These are phyloP conservation scores for Tripterygium wilfordii DNA, from an alignment of 177 flowering plant species.

Conservation along the genomic window DNA sequence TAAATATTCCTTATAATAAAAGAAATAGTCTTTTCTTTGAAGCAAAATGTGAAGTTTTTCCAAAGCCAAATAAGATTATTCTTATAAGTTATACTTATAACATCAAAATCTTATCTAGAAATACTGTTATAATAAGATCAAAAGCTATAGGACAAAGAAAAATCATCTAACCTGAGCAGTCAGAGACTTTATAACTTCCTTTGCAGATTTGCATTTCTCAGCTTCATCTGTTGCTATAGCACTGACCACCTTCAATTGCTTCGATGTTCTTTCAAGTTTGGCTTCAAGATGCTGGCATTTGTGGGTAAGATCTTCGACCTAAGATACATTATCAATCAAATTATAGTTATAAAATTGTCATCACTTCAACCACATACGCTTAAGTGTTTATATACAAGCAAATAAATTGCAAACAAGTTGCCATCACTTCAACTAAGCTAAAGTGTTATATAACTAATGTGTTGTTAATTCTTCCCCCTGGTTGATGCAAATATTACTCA, in stretches of 20 bases:
- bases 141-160: not conserved
- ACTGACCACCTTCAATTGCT: slow-evolving; percentile 40
- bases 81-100: too few species aligned
- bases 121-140: too few species aligned
- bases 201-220: slow-evolving; percentile 53
- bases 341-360: not conserved
- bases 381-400: not conserved
- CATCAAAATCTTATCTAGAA: too few species aligned
- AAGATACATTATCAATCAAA: slow-evolving; percentile 1
- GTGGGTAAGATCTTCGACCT: slow-evolving; percentile 51
- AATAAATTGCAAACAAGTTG: too few species aligned
- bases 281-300: slow-evolving; percentile 48
- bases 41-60: too few species aligned
- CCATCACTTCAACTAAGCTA: slow-evolving; percentile 1
- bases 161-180: slow-evolving; percentile 68
- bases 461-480: not conserved
- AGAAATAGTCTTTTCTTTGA: too few species aligned
- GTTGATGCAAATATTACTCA: not conserved
- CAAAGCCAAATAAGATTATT: too few species aligned
- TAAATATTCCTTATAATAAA: too few species aligned
- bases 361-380: not conserved
- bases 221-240: slow-evolving; percentile 48
- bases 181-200: slow-evolving; percentile 54
- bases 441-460: not conserved
- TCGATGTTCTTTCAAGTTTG: slow-evolving; percentile 43